Conservation (phyloP, 1,284 basidiomycete genomes). For the Sphagnurus paluster region DNA sequence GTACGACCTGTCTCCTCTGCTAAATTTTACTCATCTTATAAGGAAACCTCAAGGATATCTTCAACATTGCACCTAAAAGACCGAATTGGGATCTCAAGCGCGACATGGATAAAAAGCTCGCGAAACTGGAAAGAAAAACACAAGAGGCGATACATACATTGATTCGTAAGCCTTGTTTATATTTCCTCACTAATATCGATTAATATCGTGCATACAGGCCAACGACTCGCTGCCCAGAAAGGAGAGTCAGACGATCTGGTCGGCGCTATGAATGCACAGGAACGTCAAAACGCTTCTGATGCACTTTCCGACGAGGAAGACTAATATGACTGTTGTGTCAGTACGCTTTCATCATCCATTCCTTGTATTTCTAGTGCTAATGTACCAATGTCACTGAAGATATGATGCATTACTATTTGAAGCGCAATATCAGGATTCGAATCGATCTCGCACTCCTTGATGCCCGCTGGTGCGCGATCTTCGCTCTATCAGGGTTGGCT, state of each 20-base stretch:
- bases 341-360: constrained; percentile 19
- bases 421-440: no score
- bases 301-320: constrained; percentile 52
- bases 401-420: neutral
- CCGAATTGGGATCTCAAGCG: constrained; percentile 98
- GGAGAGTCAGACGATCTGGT: constrained; percentile 74
- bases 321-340: constrained; percentile 15
- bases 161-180: constrained; percentile 66
- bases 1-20: constrained; percentile 46
- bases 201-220: constrained; percentile 48
- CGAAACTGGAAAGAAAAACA: constrained; percentile 87
- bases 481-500: no score
- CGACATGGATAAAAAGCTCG: constrained; percentile 88
- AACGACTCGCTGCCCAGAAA: constrained; percentile 74
- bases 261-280: constrained; percentile 77
- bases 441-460: no score
- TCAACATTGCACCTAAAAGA: constrained; percentile 95
- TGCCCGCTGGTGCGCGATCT: no score
- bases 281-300: constrained; percentile 50
- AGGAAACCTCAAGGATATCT: constrained; percentile 81
- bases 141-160: constrained; percentile 91
- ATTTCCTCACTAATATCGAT: constrained; percentile 24
- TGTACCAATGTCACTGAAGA: constrained; percentile 6
- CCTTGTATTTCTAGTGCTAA: constrained; percentile 11
- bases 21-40: neutral